phyloP scores from a whole-genome alignment of 2,329 filamentous ascomycete genomes.

The Colletotrichum chlorophyti region DNA sequence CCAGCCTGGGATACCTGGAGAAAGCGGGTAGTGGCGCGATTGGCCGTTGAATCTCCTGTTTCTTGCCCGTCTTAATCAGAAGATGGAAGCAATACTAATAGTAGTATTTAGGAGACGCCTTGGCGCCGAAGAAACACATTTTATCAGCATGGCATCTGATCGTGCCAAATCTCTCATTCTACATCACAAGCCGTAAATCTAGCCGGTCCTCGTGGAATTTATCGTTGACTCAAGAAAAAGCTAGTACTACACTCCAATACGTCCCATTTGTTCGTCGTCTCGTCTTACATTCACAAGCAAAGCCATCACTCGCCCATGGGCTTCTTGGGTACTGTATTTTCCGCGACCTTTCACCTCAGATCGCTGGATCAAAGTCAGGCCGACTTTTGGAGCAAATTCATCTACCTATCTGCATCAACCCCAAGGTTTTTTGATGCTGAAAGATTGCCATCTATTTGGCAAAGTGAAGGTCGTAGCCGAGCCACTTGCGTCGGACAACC shows the following conservation, averaged over 20 bases:
- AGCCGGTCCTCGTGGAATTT: not conserved
- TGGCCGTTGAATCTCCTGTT: not conserved
- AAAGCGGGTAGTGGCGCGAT: not conserved
- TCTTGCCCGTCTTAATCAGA: not conserved
- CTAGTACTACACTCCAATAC: slow-evolving; percentile 14
- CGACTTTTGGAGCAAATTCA: slow-evolving; percentile 2
- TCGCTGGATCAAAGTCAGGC: slow-evolving; percentile 4
- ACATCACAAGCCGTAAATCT: too few relatives aligned
- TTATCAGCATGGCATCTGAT: not conserved
- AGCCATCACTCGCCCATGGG: not conserved
- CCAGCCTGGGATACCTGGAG: slow-evolving; percentile 2
- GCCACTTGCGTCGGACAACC: slow-evolving; percentile 88
- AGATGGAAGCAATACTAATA: not conserved
- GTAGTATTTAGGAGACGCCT: not conserved
- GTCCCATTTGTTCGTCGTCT: slow-evolving; percentile 16
- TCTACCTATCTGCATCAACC: not conserved
- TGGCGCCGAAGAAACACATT: too few relatives aligned
- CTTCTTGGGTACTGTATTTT: slow-evolving; percentile 13
- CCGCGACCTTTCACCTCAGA: not conserved
- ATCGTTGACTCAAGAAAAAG: slow-evolving; percentile 25
- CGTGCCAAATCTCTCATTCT: too few relatives aligned
- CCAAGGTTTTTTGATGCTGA: not conserved
- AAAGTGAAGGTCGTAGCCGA: slow-evolving; percentile 97
- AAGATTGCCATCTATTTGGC: slow-evolving; percentile 74
- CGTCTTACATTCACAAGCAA: slow-evolving; percentile 16